Evolutionary conservation across 2,329 filamentous ascomycete genomes (phyloP), one percentile per base, ranked within the genome.

Genomic region (Stagonosporopsis vannaccii): DNA sequence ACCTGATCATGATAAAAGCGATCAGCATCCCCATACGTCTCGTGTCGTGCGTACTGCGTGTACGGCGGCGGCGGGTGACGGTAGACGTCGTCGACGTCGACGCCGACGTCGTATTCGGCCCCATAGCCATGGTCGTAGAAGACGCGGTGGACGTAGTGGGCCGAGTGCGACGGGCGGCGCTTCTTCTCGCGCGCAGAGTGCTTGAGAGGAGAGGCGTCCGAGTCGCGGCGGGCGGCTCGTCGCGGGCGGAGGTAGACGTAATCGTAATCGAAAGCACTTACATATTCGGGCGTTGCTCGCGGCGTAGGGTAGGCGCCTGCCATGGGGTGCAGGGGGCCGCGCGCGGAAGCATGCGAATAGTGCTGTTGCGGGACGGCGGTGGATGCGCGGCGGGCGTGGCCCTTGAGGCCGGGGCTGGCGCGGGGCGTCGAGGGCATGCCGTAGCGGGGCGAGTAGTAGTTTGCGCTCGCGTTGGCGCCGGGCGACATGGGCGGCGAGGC

Each of bases 261-360:
- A 73, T 69, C 62, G 78, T 79, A 82, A 81, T 81, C 82, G 63
- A 72, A 73, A 74, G 69, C 62, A 88, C 86, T 88, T 87, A 88
- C 86, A 87, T 85, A 83, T 78, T 87, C 84, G 75, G 78, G 70
- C 76, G 84, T 81, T 78, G 77, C 83, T 79, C 77, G 81, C 75
- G 79, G 80, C 74, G 80, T 83, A 75, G 75, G 81, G 75, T 69
- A 68, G 58, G 67, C 63, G 47, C 79, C 76, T 51, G 75, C 75
- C 59, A 77, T 77, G 60, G 79, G 78, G 47, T 78, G 77, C 61
- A 81, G 69, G 50, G 58, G 59, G 65, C 68, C 68, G 57, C 75
- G 70, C 67, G 71, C 66, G 35, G 71, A 61, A 56, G 67, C 63
- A 62, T 74, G 71, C 51, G 73, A 78, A 77, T 71, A 78, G 72